Evolutionary conservation across 441 rosid genomes (phyloP), one percentile per base, ranked within the genome.

Genomic region (Eruca vesicaria): DNA sequence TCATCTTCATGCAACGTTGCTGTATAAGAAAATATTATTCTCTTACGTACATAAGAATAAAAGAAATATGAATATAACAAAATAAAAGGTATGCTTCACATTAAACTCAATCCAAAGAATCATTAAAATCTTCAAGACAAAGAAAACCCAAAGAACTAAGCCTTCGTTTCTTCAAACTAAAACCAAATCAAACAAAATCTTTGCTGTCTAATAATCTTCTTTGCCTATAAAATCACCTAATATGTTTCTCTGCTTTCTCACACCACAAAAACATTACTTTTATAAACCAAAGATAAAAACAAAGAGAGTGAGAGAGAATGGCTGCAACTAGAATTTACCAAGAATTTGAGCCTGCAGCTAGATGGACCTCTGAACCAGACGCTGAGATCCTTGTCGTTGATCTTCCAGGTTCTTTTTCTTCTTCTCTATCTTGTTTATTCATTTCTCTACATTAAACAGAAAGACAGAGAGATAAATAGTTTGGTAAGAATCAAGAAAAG

Each of bases 371-470:
- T 28, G 89, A 86, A 70, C 71, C 81, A 36, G 70, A 11, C 29
- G 72, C 57, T 9, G 96, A 89, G 67, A 82, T 82, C 23, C 75
- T 91, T n/a, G 58, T 73, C 28, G 78, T 86, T 61, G 45, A 74
- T 72, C 81, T 94, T 50, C 89, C 94, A 71, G 97, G 98, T 92
- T 45, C 5, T 32, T 16, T 56, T 62, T 73, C 60, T 52, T 58
- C 65, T 43, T 78, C 62, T 57, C 21, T 16, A 48, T 64, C 64
- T 72, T 79, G 73, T 69, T 68, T 73, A 73, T 74, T 58, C 23
- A 0, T 66, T 74, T 53, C 35, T 7, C 69, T 57, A 69, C 64
- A 69, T 14, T 35, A 36, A 9, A 7, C 16, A 65, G 38, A 58
- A 20, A 31, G 15, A 58, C 50, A 58, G 5, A 45, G 26, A 66